Conservation (phyloP, 108 stramenopile species). For the Nitzschia sp. region DNA sequence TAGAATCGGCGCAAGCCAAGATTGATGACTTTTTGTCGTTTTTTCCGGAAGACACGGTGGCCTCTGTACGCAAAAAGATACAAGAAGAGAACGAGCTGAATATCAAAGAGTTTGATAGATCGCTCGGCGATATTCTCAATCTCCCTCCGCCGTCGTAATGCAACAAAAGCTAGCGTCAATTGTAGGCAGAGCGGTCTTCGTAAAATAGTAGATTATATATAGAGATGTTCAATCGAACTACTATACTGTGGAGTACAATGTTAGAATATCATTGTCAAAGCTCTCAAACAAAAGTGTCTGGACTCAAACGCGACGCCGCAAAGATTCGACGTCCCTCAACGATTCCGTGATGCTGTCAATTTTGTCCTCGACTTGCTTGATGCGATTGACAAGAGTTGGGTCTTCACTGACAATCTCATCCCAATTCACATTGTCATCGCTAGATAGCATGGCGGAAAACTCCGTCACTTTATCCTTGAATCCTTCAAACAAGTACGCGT, state of each 20-base stretch:
- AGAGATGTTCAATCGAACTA: no score
- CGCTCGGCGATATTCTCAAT: slow-evolving; percentile 74
- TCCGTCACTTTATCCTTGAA: slow-evolving; percentile 42
- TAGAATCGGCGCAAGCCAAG: slow-evolving; percentile 55
- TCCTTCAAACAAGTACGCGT: slow-evolving; percentile 60
- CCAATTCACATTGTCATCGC: slow-evolving; percentile 48
- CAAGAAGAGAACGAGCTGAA: slow-evolving; percentile 82
- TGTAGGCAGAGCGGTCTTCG: no score
- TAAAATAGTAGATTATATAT: no score
- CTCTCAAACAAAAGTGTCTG: no score
- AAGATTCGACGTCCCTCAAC: slow-evolving; percentile 50
- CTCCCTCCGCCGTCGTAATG: slow-evolving; percentile 36
- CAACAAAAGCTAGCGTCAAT: no score
- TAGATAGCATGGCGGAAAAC: slow-evolving; percentile 31
- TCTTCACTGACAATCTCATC: slow-evolving; percentile 41
- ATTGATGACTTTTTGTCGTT: slow-evolving; percentile 80
- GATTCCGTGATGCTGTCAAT: slow-evolving; percentile 48
- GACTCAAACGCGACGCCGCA: slow-evolving; percentile 27
- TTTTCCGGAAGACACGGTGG: slow-evolving; percentile 66
- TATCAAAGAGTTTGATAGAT: slow-evolving; percentile 74
- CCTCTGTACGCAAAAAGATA: slow-evolving; percentile 47
- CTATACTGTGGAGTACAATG: no score
- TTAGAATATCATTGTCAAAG: no score
- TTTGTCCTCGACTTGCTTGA: slow-evolving; percentile 43
- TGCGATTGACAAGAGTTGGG: slow-evolving; percentile 27